A percentile compares a stretch with the other conserved stretches of the same genome.
Conservation (phyloP, 2,329 filamentous ascomycete genomes). For the Colletotrichum sp. region DNA sequence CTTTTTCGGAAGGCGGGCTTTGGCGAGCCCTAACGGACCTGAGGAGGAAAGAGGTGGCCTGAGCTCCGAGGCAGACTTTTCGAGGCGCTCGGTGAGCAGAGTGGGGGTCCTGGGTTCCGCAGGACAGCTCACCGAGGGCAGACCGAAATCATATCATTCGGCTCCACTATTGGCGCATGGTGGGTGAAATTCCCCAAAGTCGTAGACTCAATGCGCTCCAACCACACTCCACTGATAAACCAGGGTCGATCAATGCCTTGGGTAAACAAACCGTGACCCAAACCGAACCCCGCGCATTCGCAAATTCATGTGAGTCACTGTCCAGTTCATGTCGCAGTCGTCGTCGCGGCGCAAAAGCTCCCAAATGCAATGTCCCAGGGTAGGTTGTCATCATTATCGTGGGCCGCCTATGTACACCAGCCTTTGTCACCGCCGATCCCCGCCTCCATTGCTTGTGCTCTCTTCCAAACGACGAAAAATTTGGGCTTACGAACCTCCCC, state of each 20-base stretch:
- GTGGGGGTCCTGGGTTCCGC: not conserved
- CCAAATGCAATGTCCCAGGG: not conserved
- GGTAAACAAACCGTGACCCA: not conserved
- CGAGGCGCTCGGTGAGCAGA: not conserved
- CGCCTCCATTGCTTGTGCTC: not conserved
- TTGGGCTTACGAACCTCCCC: constrained; percentile 8
- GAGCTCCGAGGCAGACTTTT: constrained; percentile 20
- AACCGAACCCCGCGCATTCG: not conserved
- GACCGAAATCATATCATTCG: not conserved
- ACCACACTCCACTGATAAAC: not conserved
- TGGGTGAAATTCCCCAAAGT: not conserved
- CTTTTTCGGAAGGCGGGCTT: not conserved
- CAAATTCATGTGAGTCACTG: not conserved
- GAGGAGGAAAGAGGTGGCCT: constrained; percentile 13
- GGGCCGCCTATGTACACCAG: constrained; percentile 20
- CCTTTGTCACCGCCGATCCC: not conserved
- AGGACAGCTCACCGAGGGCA: not conserved
- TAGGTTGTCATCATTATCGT: constrained; percentile 13
- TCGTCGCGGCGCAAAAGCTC: not conserved
- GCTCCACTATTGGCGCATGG: not conserved
- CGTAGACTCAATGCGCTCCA: not conserved
- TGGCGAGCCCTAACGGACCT: constrained; percentile 33
- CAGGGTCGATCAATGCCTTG: not conserved
- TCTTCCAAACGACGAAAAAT: constrained; percentile 4
- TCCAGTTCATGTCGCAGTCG: not conserved